Evolutionary conservation across 352 stramenopile species (phyloP), one percentile per base, ranked within the genome.

Genomic region (Phytophthora tentaculata): DNA sequence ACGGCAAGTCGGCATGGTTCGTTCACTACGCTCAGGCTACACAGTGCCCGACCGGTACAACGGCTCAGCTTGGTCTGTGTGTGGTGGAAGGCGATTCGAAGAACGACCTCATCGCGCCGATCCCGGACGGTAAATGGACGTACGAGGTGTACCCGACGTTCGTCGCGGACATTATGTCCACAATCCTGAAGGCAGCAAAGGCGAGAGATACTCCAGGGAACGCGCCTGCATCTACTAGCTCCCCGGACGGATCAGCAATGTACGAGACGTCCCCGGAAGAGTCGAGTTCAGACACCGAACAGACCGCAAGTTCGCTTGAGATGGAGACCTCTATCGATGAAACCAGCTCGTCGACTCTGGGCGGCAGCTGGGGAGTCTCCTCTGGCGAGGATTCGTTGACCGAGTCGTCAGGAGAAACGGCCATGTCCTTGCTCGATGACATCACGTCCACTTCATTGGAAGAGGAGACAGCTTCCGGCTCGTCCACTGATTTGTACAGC

Each of bases 21-120:
- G 62, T 77, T 6, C 83, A 91, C 68, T 76, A 57, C 29, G 56
- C 77, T 5, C 71, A 80, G 24, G 81, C 71, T 17, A 78, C 61
- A 22, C 61, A 68, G 43, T 93, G 84, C 66, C 83, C 84, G 5
- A 61, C 61, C 2, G 81, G 76, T 28, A 90, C 78, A 3, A 71
- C 61, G 37, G 74, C 67, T 45, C 67, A 66, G 17, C 55, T 60
- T 20, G 84, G 81, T 3, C 58, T 93, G 1, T 93, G 84, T 44
- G 57, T 86, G 22, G 77, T 82, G 10, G 69, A 81, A 54, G 81
- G 82, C 32, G 80, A 91, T 48, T 20, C 72, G 37, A 68, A 69
- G 22, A 86, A 87, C 63, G 79, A 85, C 14, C 73, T 80, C 39
- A 81, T 92, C 37, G 80, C 84, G 10, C 60, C 81, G 28, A 89